Evolutionary conservation across 495 filamentous ascomycete species (phyloP), one percentile per base, ranked within the genome.

Genomic region (Aspergillus wentii): DNA sequence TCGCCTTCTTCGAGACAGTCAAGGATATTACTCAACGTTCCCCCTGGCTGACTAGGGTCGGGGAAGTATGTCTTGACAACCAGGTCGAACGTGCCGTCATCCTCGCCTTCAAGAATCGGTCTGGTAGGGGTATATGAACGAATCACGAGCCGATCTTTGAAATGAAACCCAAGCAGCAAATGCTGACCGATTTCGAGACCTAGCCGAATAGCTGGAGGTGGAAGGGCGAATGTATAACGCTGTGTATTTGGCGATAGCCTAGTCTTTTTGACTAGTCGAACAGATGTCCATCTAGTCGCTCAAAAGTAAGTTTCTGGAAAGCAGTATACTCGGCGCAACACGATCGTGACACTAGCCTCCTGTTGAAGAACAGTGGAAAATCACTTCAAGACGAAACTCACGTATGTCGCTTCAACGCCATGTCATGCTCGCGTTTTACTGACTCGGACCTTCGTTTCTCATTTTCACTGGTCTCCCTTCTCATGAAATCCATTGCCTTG

Each of bases 111-210:
- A 20, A 57, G 57, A 1, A 66, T 44, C 1, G 61, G 61, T 17
- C 43, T 21, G 1, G 46, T 51, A n/a, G 68, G 68, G 1, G 66
- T 71, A 49, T 68, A 72, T 0, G 61, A 57, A 9, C 68, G 49
- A 10, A 59, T 46, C n/a, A 71, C 55, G 3, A 54, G 33, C 26
- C 58, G 51, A 17, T 65, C 68, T 33, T 60, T 38, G 18, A 70
- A 56, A 17, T 55, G 48, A 15, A 63, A 58, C 3, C 54, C 52
- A 17, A 72, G 52, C 8, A 54, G 55, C n/a, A 72, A 36, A 38
- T 72, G 66, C 36, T 71, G 67, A 16, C 67, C 64, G 8, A 50
- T 65, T 10, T 60, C 60, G 1, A 72, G 53, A 6, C 70, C 67
- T 1, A 74, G 52, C 3, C 58, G 52, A 14, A 51, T 42, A 10